A percentile compares a stretch with the other conserved stretches of the same genome.
These are phyloP conservation scores for Macrolepiota albuminosa DNA, from an alignment of 768 basidiomycete genomes.

Conservation along the genomic window DNA sequence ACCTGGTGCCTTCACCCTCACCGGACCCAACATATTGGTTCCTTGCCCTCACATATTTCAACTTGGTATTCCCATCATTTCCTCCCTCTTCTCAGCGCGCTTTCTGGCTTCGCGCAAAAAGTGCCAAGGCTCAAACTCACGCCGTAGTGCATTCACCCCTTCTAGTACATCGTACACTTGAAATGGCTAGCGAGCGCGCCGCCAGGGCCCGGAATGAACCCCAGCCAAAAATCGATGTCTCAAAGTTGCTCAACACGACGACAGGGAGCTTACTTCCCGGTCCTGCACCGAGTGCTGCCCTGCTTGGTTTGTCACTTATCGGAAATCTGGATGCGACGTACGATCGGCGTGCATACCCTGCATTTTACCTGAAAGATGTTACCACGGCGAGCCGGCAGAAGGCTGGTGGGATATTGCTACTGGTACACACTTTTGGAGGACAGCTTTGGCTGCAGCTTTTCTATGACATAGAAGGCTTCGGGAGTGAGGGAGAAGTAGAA, in stretches of 20 bases:
- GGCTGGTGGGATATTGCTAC: slow-evolving; percentile 53
- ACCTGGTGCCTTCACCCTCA: slow-evolving; percentile 28
- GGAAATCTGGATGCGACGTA: slow-evolving; percentile 67
- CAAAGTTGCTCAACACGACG: slow-evolving; percentile 7
- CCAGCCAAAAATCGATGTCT: not conserved
- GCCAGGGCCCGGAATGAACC: slow-evolving; percentile 22
- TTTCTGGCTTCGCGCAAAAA: slow-evolving; percentile 57
- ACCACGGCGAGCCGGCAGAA: slow-evolving; percentile 66
- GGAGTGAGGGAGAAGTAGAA: slow-evolving; percentile 16
- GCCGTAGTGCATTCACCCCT: slow-evolving; percentile 45
- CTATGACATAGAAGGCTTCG: slow-evolving; percentile 27
- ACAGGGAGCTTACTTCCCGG: slow-evolving; percentile 2
- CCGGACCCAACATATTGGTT: slow-evolving; percentile 48
- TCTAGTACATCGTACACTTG: slow-evolving; percentile 41
- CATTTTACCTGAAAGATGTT: slow-evolving; percentile 47
- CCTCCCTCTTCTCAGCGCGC: slow-evolving; percentile 33
- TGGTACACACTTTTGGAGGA: slow-evolving; percentile 57
- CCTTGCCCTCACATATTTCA: slow-evolving; percentile 60
- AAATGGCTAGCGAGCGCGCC: slow-evolving; percentile 47
- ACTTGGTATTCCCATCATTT: slow-evolving; percentile 60
- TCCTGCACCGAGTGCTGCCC: slow-evolving; percentile 22
- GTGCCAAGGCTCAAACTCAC: slow-evolving; percentile 48
- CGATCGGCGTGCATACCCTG: slow-evolving; percentile 42
- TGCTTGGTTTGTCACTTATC: slow-evolving; percentile 63
- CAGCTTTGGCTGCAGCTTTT: slow-evolving; percentile 47